phyloP scores from a whole-genome alignment of 768 basidiomycete genomes.

The Kwoniella heveanensis region DNA sequence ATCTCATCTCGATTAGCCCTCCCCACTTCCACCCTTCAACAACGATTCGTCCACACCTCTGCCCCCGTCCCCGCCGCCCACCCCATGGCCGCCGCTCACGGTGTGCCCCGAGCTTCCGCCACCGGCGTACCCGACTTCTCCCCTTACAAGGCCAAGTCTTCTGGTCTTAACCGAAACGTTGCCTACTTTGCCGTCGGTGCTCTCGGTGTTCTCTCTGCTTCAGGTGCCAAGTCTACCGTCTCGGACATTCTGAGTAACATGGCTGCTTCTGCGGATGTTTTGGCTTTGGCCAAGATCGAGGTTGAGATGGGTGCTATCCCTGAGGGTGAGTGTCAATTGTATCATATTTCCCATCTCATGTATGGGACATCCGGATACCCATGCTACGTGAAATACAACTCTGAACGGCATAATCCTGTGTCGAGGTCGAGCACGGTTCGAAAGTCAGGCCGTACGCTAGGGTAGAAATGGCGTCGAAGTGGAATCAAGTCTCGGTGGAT shows the following conservation, averaged over 20 bases:
- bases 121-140: slow-evolving; percentile 86
- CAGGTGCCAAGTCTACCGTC: slow-evolving; percentile 88
- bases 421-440: too few relatives aligned
- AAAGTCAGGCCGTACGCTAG: too few relatives aligned
- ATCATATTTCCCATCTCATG: background rate
- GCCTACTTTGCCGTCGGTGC: slow-evolving; percentile 62
- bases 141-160: slow-evolving; percentile 68
- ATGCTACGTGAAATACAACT: too few relatives aligned
- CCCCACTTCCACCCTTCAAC: slow-evolving; percentile 64
- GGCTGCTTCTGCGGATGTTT: slow-evolving; percentile 95
- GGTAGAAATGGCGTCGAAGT: too few relatives aligned
- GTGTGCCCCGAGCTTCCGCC: slow-evolving; percentile 44
- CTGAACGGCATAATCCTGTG: too few relatives aligned
- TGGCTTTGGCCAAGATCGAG: slow-evolving; percentile 97
- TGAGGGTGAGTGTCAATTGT: slow-evolving; percentile 68
- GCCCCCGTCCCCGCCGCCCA: slow-evolving; percentile 60
- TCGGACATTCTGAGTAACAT: slow-evolving; percentile 93
- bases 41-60: slow-evolving; percentile 77
- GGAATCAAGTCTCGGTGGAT: too few relatives aligned
- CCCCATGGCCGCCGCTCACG: slow-evolving; percentile 57
- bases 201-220: slow-evolving; percentile 89
- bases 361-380: too few relatives aligned
- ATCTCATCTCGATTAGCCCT: slow-evolving; percentile 57
- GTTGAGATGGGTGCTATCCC: slow-evolving; percentile 86
- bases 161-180: slow-evolving; percentile 56